These are phyloP conservation scores for Mycena sanguinolenta DNA, from an alignment of 768 basidiomycete genomes.

Conservation along the genomic window DNA sequence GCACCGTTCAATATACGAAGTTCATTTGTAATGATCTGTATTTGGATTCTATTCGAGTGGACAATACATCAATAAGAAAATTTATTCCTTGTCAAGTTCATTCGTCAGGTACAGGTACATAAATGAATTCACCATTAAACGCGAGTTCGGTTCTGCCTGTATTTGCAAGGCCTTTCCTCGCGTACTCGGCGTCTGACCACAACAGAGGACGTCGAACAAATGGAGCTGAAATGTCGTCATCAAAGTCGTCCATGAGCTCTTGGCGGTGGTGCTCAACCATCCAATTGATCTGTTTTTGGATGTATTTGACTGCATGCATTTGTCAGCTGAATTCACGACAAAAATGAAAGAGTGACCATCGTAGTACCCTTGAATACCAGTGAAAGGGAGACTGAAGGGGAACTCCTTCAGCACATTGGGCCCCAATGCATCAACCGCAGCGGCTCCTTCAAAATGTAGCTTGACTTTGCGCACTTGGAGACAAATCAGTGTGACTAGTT, in stretches of 20 bases:
- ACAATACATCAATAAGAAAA: no score
- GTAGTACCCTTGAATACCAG: not conserved
- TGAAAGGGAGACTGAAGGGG: not conserved
- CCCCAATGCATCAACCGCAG: not conserved
- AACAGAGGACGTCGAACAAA: not conserved
- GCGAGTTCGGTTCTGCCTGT: no score
- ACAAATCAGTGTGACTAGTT: not conserved
- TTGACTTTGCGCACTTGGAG: not conserved
- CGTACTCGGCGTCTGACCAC: not conserved
- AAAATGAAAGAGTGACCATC: not conserved
- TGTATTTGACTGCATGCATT: not conserved
- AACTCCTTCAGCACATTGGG: not conserved
- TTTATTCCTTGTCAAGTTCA: no score
- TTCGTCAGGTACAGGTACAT: no score
- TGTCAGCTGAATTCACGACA: not conserved
- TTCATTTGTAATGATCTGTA: no score
- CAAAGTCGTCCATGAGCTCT: not conserved
- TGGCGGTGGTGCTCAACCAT: not conserved
- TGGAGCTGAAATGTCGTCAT: not conserved
- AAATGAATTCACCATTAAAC: no score
- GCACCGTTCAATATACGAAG: no score
- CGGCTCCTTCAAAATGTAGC: not conserved
- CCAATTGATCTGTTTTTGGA: not conserved
- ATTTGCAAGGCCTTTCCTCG: no score
- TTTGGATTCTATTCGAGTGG: no score